Base-by-base conservation (phyloP, 2,329 filamentous ascomycete genomes). In the Domatiomyces catenatus region DNA sequence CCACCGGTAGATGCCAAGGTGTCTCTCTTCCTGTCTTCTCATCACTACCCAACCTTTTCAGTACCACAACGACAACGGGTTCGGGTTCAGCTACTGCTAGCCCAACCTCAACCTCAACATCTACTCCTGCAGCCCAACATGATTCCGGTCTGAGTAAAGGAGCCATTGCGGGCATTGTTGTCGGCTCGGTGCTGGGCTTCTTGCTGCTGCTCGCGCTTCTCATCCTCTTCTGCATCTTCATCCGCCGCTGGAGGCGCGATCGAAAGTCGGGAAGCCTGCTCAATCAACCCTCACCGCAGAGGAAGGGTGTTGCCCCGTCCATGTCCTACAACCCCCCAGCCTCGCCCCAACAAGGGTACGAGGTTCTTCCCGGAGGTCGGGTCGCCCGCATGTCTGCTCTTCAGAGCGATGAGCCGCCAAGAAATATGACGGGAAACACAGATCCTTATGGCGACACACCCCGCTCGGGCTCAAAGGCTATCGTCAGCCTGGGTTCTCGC, bases 371-470 rank as follows among this genome's bases (percentile, higher is more conserved):
- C 5, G 89, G 88, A 44, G 88, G 87, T 26, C 83, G 92, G 54
- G 92, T 98, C 52, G 86, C 92, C 42, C 82, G 92, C 50, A 96
- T 98, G 92, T 89, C 90, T 42, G 92, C 92, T 32, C 69, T 98
- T 48, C 90, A 95, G 63, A 70, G 67, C 6, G 72, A 72, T 8
- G 70, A 68, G 20, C 70, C 71, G 61, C 61, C 76, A 66, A 59
- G 78, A 64, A 54, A 80, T 71, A 68, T 71, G 55, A 64, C 65
- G 1, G 71, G 69, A 3, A 69, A 71, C 50, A 88, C 86, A 0
- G 83, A 86, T 59, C 81, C 79, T 12, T 84, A 81, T 60, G 77
- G 76, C 44, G 77, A 80, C 49, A 89, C 83, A 58, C 84, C 85
- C 8, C 77, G 76, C n/a, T 84, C 83, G 1, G 1, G 79, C 81